Percentiles rank a stretch among this genome's conserved stretches.
phyloP scores from a whole-genome alignment of 2,329 filamentous ascomycete species.

The Penicillium hordei region DNA sequence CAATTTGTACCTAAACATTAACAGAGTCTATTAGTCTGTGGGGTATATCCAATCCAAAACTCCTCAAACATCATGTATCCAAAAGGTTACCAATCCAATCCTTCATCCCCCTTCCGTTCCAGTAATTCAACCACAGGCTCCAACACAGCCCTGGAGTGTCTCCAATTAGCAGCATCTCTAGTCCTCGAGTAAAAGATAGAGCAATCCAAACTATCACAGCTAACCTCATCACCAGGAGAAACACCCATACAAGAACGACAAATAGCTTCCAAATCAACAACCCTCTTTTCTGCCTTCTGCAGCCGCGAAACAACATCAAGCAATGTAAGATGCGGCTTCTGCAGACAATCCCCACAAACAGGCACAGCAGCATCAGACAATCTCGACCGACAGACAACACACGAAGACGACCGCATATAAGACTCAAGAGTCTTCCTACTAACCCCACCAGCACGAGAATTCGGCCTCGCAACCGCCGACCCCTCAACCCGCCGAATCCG shows the following conservation, averaged over 20 bases:
- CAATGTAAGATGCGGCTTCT: slow-evolving; percentile 56
- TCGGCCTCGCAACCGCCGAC: slow-evolving; percentile 28
- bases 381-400: slow-evolving; percentile 70
- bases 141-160: slow-evolving; percentile 38
- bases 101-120: slow-evolving; percentile 34
- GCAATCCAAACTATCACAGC: slow-evolving; percentile 87
- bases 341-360: slow-evolving; percentile 42
- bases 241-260: slow-evolving; percentile 79
- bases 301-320: slow-evolving; percentile 64
- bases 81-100: slow-evolving; percentile 38
- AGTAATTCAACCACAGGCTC: slow-evolving; percentile 40
- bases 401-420: slow-evolving; percentile 82
- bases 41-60: slow-evolving; percentile 11
- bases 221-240: slow-evolving; percentile 72
- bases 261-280: slow-evolving; percentile 64
- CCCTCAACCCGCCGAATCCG: slow-evolving; percentile 65
- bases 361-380: slow-evolving; percentile 48
- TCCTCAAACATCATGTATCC: not conserved
- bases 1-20: not conserved
- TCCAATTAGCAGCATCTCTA: slow-evolving; percentile 38
- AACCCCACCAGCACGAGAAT: not conserved
- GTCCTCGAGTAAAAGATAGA: slow-evolving; percentile 74
- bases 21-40: not conserved
- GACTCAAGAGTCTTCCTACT: slow-evolving; percentile 78
- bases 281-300: slow-evolving; percentile 62